These are phyloP conservation scores for Epichloe typhina DNA, from an alignment of 2,329 filamentous ascomycete species.

Conservation along the genomic window DNA sequence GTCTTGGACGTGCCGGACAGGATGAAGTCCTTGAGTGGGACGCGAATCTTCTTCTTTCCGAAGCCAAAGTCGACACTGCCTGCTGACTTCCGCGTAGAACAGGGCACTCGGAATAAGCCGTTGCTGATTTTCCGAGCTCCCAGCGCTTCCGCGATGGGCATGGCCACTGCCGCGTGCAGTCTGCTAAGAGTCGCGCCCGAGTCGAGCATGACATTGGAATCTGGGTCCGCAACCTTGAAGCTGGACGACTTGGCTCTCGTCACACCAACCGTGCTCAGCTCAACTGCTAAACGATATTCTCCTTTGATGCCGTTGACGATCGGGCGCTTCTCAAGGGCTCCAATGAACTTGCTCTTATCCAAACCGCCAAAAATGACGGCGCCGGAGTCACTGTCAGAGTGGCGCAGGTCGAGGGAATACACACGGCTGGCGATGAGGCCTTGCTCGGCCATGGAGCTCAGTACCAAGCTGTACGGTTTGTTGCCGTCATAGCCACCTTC, in stretches of 20 bases:
- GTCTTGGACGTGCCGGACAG: constrained; percentile 17
- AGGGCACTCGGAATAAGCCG: constrained; percentile 33
- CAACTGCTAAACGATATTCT: constrained; percentile 24
- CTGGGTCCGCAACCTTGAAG: constrained; percentile 15
- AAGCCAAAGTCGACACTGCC: constrained; percentile 38
- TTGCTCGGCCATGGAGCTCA: constrained; percentile 34
- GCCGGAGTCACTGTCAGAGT: constrained; percentile 27
- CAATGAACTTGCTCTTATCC: constrained; percentile 38
- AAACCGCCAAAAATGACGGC: constrained; percentile 41
- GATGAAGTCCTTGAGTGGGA: constrained; percentile 36
- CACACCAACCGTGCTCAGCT: constrained; percentile 19
- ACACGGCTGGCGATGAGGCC: constrained; percentile 35
- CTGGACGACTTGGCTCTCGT: constrained; percentile 12
- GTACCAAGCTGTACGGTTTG: constrained; percentile 38
- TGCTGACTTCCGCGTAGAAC: constrained; percentile 20
- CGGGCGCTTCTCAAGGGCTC: constrained; percentile 28
- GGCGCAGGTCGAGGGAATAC: constrained; percentile 38
- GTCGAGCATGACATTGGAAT: constrained; percentile 35
- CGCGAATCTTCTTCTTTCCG: constrained; percentile 24
- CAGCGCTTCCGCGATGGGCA: constrained; percentile 29
- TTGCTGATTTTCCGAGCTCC: constrained; percentile 24
- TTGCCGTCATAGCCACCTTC: constrained; percentile 23
- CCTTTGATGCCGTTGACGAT: constrained; percentile 26
- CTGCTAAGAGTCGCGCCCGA: constrained; percentile 37
- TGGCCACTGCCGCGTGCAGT: constrained; percentile 30